Percentiles rank a stretch among this genome's conserved stretches.
phyloP scores from a whole-genome alignment of 176 grass and related monocot species.

The Alopecurus myosuroides region DNA sequence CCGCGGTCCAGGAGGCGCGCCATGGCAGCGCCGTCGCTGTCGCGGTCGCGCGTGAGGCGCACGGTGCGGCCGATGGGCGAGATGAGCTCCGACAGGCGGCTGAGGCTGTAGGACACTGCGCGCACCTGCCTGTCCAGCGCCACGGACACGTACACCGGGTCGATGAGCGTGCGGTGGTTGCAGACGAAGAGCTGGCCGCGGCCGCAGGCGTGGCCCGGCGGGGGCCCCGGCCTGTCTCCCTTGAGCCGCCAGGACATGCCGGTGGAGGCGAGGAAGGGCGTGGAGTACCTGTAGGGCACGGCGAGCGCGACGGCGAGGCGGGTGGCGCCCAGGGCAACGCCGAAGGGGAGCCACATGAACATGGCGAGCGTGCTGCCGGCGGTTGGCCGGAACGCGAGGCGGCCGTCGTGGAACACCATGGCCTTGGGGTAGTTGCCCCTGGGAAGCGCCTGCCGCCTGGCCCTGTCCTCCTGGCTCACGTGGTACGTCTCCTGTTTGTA shows the following conservation, averaged over 20 bases:
- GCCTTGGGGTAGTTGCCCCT: slow-evolving; percentile 42
- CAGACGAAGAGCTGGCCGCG: slow-evolving; percentile 54
- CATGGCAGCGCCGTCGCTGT: slow-evolving; percentile 36
- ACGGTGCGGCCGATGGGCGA: slow-evolving; percentile 60
- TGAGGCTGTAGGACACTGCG: slow-evolving; percentile 68
- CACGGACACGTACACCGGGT: slow-evolving; percentile 67
- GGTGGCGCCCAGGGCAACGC: slow-evolving; percentile 2
- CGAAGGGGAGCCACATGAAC: slow-evolving; percentile 63
- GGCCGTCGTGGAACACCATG: slow-evolving; percentile 69
- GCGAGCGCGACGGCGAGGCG: slow-evolving; percentile 35
- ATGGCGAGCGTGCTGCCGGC: slow-evolving; percentile 34
- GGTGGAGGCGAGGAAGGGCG: slow-evolving; percentile 43
- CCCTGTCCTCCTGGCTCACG: slow-evolving; percentile 37
- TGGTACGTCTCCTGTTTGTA: slow-evolving; percentile 45
- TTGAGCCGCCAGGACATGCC: slow-evolving; percentile 56
- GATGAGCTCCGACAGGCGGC: slow-evolving; percentile 47
- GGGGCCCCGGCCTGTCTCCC: neutral
- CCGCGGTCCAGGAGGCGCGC: slow-evolving; percentile 33
- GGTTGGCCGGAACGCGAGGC: slow-evolving; percentile 56
- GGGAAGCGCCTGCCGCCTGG: slow-evolving; percentile 30
- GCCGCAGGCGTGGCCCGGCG: neutral
- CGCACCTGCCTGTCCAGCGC: slow-evolving; percentile 44
- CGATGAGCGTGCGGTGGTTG: slow-evolving; percentile 88
- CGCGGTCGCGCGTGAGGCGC: slow-evolving; percentile 37
- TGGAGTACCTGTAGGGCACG: slow-evolving; percentile 53